phyloP scores from a whole-genome alignment of 805 yeast species.

The Candida oleophila region DNA sequence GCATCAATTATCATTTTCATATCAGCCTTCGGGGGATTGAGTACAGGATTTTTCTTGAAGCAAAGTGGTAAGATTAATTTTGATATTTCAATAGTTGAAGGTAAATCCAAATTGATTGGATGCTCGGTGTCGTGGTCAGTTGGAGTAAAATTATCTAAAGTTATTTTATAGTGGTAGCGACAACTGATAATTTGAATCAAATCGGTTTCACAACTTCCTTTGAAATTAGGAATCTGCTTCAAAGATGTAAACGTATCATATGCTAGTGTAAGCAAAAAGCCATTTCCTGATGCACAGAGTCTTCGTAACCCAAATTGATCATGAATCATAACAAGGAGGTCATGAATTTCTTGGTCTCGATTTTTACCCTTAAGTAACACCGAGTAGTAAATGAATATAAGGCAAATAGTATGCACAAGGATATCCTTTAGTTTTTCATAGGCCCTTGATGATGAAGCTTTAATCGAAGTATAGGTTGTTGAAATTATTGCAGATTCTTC shows the following conservation, averaged over 20 bases:
- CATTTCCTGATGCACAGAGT: constrained; percentile 66
- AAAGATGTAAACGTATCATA: constrained; percentile 52
- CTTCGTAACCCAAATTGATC: constrained; percentile 67
- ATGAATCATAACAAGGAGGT: constrained; percentile 44
- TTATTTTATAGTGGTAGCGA: constrained; percentile 65
- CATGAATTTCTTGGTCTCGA: not conserved
- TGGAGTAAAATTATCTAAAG: constrained; percentile 60
- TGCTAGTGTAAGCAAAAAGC: constrained; percentile 59
- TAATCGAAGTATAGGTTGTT: constrained; percentile 39
- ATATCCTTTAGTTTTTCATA: constrained; percentile 47
- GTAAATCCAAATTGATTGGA: constrained; percentile 24
- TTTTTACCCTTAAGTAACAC: constrained; percentile 4
- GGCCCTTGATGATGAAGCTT: constrained; percentile 41
- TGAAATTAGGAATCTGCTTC: constrained; percentile 18
- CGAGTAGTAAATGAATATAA: constrained; percentile 38
- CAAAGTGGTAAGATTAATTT: constrained; percentile 56
- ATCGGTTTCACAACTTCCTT: constrained; percentile 56
- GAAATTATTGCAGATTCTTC: constrained; percentile 49
- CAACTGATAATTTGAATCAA: constrained; percentile 78
- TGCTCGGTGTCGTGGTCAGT: constrained; percentile 57
- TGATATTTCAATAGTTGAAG: constrained; percentile 36
- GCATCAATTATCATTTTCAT: constrained; percentile 70
- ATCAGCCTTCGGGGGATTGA: constrained; percentile 63
- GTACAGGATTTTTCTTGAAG: constrained; percentile 56
- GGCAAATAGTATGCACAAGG: constrained; percentile 35